These are phyloP conservation scores for Thecaphora thlaspeos DNA, from an alignment of 1,284 basidiomycete species.

Conservation along the genomic window DNA sequence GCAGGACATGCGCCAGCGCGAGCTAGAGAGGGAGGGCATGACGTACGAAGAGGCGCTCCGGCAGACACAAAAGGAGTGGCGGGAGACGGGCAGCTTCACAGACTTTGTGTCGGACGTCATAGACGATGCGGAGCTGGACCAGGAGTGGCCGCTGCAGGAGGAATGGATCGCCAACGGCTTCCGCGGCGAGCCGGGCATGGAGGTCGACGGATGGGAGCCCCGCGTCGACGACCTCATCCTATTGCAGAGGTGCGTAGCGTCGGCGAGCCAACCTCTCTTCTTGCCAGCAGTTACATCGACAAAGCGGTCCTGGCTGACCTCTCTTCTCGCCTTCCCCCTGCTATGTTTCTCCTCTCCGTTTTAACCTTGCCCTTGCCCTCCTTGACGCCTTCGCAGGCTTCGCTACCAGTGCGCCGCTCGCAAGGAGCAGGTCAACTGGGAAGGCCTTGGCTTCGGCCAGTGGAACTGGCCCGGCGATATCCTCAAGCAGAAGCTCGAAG, in stretches of 20 bases:
- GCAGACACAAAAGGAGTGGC: neutral
- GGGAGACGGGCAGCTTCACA: neutral
- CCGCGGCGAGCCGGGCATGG: neutral
- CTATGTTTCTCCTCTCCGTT: neutral
- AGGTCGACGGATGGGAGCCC: constrained; percentile 32
- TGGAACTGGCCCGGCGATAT: constrained; percentile 29
- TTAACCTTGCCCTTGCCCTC: neutral
- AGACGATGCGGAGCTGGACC: neutral
- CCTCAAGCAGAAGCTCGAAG: constrained; percentile 29
- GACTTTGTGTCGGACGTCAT: neutral
- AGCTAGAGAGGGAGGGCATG: neutral
- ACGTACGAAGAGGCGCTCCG: neutral
- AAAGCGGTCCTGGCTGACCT: no score
- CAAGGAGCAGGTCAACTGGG: constrained; percentile 19
- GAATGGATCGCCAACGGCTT: neutral
- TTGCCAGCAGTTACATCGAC: no score
- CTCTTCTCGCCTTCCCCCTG: neutral
- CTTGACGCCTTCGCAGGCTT: constrained; percentile 6
- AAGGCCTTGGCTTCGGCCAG: constrained; percentile 16
- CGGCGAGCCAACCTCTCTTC: no score
- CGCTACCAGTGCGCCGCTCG: constrained; percentile 20
- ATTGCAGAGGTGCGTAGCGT: constrained; percentile 21
- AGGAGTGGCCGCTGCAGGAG: neutral
- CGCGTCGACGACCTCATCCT: constrained; percentile 31
- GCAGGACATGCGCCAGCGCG: no score